phyloP scores from a whole-genome alignment of 2,329 filamentous ascomycete genomes.

The Lachnellula hyalina region DNA sequence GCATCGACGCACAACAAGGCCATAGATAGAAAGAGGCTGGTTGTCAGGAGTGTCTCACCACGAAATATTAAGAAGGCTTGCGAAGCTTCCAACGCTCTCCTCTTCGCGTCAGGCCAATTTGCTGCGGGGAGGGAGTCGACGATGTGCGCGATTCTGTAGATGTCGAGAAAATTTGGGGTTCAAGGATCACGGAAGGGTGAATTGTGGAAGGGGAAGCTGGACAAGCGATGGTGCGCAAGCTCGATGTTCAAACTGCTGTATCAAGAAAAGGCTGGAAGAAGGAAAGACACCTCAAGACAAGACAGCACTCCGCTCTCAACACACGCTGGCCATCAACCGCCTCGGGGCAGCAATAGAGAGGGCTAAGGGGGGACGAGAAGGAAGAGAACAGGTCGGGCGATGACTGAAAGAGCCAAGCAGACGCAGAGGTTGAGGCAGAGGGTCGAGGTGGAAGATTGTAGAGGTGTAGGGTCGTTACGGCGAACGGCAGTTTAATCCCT shows the following conservation, averaged over 20 bases:
- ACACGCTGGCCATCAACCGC: slow-evolving; percentile 26
- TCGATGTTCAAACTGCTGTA: slow-evolving; percentile 18
- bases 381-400: slow-evolving; percentile 3
- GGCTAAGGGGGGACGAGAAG: slow-evolving; percentile 1
- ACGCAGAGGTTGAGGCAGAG: too few species aligned
- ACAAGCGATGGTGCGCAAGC: slow-evolving; percentile 23
- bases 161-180: slow-evolving; percentile 3
- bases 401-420: background rate
- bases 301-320: slow-evolving; percentile 14
- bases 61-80: slow-evolving; percentile 18
- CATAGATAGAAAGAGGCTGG: slow-evolving; percentile 21
- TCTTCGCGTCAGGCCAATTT: slow-evolving; percentile 10
- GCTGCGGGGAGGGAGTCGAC: slow-evolving; percentile 7
- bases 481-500: too few species aligned
- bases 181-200: slow-evolving; percentile 5
- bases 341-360: slow-evolving; percentile 4
- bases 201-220: slow-evolving; percentile 8
- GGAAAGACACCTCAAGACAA: slow-evolving; percentile 19
- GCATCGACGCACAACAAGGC: slow-evolving; percentile 20
- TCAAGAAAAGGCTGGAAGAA: slow-evolving; percentile 23
- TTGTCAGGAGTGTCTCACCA: slow-evolving; percentile 26
- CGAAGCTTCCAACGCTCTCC: slow-evolving; percentile 12
- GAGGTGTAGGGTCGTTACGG: too few species aligned
- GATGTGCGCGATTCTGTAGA: slow-evolving; percentile 9
- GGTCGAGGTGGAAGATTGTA: too few species aligned